Evolutionary conservation across 1,284 basidiomycete genomes (phyloP).

Genomic region (Thecaphora frezii): DNA sequence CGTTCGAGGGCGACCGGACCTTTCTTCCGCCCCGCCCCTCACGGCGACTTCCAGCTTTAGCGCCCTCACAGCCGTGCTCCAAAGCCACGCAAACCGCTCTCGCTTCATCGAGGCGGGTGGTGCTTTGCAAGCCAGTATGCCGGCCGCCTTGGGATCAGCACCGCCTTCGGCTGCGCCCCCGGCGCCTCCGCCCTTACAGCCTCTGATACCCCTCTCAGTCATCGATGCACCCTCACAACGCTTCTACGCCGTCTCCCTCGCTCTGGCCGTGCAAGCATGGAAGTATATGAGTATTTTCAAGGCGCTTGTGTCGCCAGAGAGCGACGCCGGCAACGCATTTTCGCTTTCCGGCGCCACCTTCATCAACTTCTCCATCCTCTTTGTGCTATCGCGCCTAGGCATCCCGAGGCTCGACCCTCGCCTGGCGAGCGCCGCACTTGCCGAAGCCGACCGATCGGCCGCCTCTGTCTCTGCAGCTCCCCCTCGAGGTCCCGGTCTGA

Average conservation of each 20-base stretch:
- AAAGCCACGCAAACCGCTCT: too few species aligned
- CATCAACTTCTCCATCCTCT: constrained; percentile 63
- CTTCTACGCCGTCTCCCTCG: constrained; percentile 63
- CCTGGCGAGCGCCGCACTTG: constrained; percentile 66
- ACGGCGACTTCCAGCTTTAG: too few species aligned
- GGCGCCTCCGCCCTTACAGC: too few species aligned
- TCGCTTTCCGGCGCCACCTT: constrained; percentile 65
- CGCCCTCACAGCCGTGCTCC: too few species aligned
- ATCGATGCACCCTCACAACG: constrained; percentile 64
- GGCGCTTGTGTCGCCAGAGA: constrained; percentile 7
- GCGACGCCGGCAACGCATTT: constrained; percentile 72
- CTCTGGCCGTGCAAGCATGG: constrained; percentile 62
- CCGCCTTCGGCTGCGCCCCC: too few species aligned
- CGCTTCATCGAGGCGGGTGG: too few species aligned
- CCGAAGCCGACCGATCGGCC: too few species aligned
- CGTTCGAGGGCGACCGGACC: too few species aligned
- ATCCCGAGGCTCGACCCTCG: constrained; percentile 76
- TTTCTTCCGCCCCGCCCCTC: too few species aligned
- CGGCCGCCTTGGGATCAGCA: too few species aligned
- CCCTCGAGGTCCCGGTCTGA: constrained; percentile 14
- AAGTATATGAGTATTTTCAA: constrained; percentile 10
- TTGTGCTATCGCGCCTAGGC: constrained; percentile 68
- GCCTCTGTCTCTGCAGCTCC: neutral
- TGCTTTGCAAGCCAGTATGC: too few species aligned
- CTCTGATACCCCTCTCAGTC: constrained; percentile 57